phyloP scores from a whole-genome alignment of 139 green algal genomes.

The Klebsormidium nitens region DNA sequence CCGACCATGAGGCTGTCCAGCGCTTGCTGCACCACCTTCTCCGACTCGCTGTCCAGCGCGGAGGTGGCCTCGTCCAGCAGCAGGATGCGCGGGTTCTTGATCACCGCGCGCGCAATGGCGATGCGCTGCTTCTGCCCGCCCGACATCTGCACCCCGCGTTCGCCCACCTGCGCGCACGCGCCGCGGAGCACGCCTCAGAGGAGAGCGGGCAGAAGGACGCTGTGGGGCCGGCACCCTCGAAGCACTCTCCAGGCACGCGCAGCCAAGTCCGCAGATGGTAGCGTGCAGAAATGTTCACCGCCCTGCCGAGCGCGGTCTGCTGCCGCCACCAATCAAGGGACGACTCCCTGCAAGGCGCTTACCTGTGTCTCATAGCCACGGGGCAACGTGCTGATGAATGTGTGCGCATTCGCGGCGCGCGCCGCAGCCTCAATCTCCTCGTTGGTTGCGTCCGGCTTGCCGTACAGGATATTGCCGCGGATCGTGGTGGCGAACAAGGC shows the following conservation, averaged over 20 bases:
- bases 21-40: slow-evolving; percentile 51
- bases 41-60: slow-evolving; percentile 75
- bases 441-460: slow-evolving; percentile 27
- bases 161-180: slow-evolving; percentile 60
- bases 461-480: slow-evolving; percentile 45
- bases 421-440: slow-evolving; percentile 62
- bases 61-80: slow-evolving; percentile 83
- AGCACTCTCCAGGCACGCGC: no score
- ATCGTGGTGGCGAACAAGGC: slow-evolving; percentile 36
- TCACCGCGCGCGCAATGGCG: slow-evolving; percentile 73
- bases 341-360: no score
- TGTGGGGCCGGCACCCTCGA: no score
- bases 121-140: slow-evolving; percentile 82
- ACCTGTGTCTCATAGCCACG: slow-evolving; percentile 77
- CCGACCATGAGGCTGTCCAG: slow-evolving; percentile 64
- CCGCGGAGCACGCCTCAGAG: slow-evolving; percentile 12
- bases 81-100: slow-evolving; percentile 67
- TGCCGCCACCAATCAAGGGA: no score
- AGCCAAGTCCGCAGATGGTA: no score
- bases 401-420: slow-evolving; percentile 64
- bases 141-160: slow-evolving; percentile 67
- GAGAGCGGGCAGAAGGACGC: no score
- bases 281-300: no score
- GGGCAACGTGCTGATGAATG: slow-evolving; percentile 56
- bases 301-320: no score